These are phyloP conservation scores for Melocanna baccifera DNA, from an alignment of 176 grass and related monocot species.

Conservation along the genomic window DNA sequence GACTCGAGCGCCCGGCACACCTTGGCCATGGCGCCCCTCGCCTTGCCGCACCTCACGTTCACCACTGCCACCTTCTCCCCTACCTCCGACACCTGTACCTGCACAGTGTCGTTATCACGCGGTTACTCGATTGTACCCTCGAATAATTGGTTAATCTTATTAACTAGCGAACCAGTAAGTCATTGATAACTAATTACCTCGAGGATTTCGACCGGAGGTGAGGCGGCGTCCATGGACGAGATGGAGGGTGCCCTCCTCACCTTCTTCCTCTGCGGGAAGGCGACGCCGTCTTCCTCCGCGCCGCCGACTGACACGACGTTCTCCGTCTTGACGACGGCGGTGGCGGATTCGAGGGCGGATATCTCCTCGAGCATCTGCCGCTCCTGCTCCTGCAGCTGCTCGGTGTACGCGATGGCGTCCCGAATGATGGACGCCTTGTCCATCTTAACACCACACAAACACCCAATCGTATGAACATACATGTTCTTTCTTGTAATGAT, in stretches of 20 bases:
- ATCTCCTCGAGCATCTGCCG: slow-evolving; percentile 39
- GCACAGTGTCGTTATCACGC: not conserved
- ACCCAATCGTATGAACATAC: not conserved
- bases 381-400: slow-evolving; percentile 72
- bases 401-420: slow-evolving; percentile 68
- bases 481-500: not conserved
- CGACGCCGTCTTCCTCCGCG: not conserved
- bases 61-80: slow-evolving; percentile 24
- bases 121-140: not conserved
- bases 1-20: slow-evolving; percentile 50
- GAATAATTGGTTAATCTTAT: no score
- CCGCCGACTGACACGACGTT: no score
- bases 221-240: not conserved
- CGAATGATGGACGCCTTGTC: slow-evolving; percentile 73
- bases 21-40: slow-evolving; percentile 30
- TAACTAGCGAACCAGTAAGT: not conserved
- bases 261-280: slow-evolving; percentile 17
- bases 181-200: slow-evolving; percentile 27
- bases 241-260: not conserved
- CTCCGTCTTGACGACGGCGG: not conserved
- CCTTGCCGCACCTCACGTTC: slow-evolving; percentile 43
- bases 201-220: slow-evolving; percentile 35
- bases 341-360: slow-evolving; percentile 12
- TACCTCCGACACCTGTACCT: slow-evolving; percentile 48
- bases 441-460: slow-evolving; percentile 38